Base-by-base conservation (phyloP, 805 yeast genomes). In the Teunomyces pallodes region DNA sequence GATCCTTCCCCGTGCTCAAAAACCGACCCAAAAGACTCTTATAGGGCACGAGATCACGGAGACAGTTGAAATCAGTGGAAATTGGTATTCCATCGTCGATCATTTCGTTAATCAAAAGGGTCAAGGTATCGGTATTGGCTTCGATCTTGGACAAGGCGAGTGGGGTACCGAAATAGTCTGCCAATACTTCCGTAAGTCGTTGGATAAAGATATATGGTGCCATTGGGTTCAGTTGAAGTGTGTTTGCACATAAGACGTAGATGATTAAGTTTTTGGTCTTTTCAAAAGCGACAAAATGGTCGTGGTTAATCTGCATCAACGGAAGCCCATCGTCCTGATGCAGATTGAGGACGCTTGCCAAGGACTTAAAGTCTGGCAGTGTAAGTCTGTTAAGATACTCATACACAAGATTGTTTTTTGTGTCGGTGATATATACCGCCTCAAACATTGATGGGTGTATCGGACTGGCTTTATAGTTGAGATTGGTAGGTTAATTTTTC, bases 81-180 rank as follows among this genome's bases (percentile, higher is more conserved):
- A 79, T 80, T 2, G 97, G 96, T 30, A 77, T 74, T 3, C 92
- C 91, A 35, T 81, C 84, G 55, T 89, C 96, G 10, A 90, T 60
- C 82, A 88, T 81, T 59, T 87, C 94, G 58, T 83, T 86, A 51
- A 91, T 67, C 32, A 92, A 66, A 56, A 90, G 70, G 29, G 86
- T 77, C 40, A 90, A 66, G 1, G 87, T 81, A 58, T 90, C 95
- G 54, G 76, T 77, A 59, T 90, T 86, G 40, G 85, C 79, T 46
- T 79, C 84, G 9, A 94, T 67, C 54, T 83, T 86, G 24, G 77
- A 60, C 1, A 80, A 64, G 2, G 81, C 75, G 28, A 90, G 60
- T 2, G 83, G 83, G 2, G 64, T 49, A 17, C 77, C 77, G 36
- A 88, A 84, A 62, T 83, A 87, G 47, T 80, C 83, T 42, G 74